Evolutionary conservation across 495 filamentous ascomycete species (phyloP), one percentile per base, ranked within the genome.

Genomic region (Aspergillus haitiensis): DNA sequence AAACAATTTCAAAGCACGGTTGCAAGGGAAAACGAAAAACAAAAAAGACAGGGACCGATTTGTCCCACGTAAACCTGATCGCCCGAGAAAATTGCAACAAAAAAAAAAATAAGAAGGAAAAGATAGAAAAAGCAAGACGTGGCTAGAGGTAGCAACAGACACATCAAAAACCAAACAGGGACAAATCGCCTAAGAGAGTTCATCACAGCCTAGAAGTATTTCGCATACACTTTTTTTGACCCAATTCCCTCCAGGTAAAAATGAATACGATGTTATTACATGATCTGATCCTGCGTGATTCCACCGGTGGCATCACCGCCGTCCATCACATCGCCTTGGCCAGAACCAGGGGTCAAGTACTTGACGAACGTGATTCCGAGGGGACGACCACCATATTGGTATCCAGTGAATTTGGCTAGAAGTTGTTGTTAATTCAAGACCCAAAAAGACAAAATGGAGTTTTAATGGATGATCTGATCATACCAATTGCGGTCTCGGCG

Each of bases 241-340:
- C 61, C 36, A 27, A 27, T 27, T 27, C 3, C 21, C 21, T 56
- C 45, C n/a, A 40, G 54, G 58, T 50, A 18, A 49, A 46, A 59
- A 64, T 46, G 27, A 64, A 49, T 32, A 59, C 39, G 52, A 39
- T 60, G 68, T 58, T 57, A 65, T 75, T 84, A 98, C 93, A 97
- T 96, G 75, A 98, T 97, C 80, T 98, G 93, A 67, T 97, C 94
- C 72, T 98, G 94, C 3, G 92, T 96, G 65, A 97, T 72, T 58
- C 82, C 84, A 52, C 79, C 85, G 16, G 89, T 86, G n/a, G 83
- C 77, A 64, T 94, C 88, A 18, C 70, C 65, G 34, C 84, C 89
- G 64, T 97, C 92, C 89, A 94, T 96, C 62, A 78, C 81, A 65
- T 93, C 91, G 15, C 72, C 81, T 33, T 82, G 84, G 21, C 75